Conservation (phyloP, 2,329 filamentous ascomycete genomes). For the Aspergillus pseudotamarii region DNA sequence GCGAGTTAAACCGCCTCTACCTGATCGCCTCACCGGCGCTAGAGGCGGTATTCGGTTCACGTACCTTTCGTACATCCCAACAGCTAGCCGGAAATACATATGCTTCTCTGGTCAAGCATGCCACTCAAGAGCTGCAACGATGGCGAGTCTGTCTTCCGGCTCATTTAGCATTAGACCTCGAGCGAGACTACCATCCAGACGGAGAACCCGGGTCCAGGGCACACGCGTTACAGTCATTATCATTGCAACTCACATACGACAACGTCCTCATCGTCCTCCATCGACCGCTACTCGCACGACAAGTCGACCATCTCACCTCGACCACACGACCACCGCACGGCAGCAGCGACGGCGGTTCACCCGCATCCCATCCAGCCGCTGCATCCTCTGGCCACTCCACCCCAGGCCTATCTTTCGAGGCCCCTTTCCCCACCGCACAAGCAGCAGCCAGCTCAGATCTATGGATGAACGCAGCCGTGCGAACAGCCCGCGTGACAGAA, state of each 20-base stretch:
- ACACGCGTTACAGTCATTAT: constrained; percentile 42
- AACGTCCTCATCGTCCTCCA: constrained; percentile 48
- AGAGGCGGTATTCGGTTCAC: constrained; percentile 28
- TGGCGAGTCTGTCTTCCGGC: constrained; percentile 22
- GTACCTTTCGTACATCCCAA: constrained; percentile 21
- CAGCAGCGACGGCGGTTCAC: constrained; percentile 3
- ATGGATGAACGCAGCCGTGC: constrained; percentile 40
- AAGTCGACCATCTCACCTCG: constrained; percentile 34
- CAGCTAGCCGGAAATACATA: constrained; percentile 23
- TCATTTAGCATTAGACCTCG: constrained; percentile 22
- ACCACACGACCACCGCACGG: constrained; percentile 6
- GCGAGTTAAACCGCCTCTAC: constrained; percentile 29
- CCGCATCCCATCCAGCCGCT: background rate
- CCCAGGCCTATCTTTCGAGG: constrained; percentile 7
- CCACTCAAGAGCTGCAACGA: constrained; percentile 22
- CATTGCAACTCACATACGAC: constrained; percentile 49
- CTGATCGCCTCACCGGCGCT: constrained; percentile 27
- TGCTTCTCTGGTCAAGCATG: constrained; percentile 19
- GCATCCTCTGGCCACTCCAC: background rate
- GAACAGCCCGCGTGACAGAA: constrained; percentile 43
- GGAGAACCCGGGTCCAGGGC: constrained; percentile 15
- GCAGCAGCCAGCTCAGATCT: constrained; percentile 20
- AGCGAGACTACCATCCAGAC: constrained; percentile 18
- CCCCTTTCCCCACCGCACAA: constrained; percentile 1
- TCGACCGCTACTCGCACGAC: constrained; percentile 44